Evolutionary conservation across 345 rosid genomes (phyloP).

Genomic region (Citrus cavaleriei): DNA sequence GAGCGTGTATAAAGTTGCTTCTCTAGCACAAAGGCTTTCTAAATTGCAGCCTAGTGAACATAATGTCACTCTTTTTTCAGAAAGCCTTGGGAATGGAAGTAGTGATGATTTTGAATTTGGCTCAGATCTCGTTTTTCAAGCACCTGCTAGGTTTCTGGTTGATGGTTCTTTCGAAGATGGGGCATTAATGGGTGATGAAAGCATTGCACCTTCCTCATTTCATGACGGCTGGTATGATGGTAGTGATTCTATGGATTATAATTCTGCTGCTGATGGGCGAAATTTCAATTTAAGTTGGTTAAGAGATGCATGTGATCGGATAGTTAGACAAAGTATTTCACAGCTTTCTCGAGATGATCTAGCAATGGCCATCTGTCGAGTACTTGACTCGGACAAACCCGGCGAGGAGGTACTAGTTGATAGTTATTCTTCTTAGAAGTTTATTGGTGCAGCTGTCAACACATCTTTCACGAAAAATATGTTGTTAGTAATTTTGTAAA

Average conservation of each 20-base stretch:
- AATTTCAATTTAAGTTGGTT: slow-evolving; percentile 76
- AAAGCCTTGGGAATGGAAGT: slow-evolving; percentile 33
- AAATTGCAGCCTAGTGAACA: slow-evolving; percentile 48
- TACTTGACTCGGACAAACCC: slow-evolving; percentile 81
- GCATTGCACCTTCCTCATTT: slow-evolving; percentile 30
- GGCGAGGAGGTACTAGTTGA: slow-evolving; percentile 81
- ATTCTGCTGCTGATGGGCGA: slow-evolving; percentile 25
- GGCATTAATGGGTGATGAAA: slow-evolving; percentile 43
- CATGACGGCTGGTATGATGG: slow-evolving; percentile 49
- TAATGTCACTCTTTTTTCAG: slow-evolving; percentile 25
- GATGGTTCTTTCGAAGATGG: slow-evolving; percentile 54
- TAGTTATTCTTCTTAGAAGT: slow-evolving; percentile 6
- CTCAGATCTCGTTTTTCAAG: slow-evolving; percentile 63
- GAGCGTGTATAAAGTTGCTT: slow-evolving; percentile 48
- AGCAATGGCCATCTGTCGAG: slow-evolving; percentile 91
- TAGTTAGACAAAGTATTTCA: slow-evolving; percentile 63
- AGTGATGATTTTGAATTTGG: slow-evolving; percentile 65
- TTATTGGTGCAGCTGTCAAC: slow-evolving; percentile 15
- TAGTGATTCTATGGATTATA: slow-evolving; percentile 26
- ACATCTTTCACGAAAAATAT: slow-evolving; percentile 1
- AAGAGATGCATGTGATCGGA: slow-evolving; percentile 69
- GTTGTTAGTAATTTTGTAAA: slow-evolving; percentile 5
- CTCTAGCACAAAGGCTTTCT: slow-evolving; percentile 53
- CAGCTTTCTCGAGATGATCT: slow-evolving; percentile 86
- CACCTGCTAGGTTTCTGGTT: slow-evolving; percentile 77